These are phyloP conservation scores for Cutaneotrichosporon daszewskae DNA, from an alignment of 1,284 basidiomycete species.

Conservation along the genomic window DNA sequence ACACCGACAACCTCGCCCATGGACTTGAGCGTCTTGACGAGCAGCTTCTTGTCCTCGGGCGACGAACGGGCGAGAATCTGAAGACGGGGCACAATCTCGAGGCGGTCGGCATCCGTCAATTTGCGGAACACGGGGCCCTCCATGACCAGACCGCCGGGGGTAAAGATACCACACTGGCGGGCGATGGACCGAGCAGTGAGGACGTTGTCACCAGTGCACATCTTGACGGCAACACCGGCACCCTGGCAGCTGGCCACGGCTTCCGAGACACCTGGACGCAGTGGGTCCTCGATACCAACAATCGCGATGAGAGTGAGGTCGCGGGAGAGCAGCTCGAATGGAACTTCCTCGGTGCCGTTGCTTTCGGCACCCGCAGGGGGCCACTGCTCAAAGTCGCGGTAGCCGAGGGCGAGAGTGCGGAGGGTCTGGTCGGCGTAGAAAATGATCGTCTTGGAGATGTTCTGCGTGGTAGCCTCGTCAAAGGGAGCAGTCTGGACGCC, in stretches of 20 bases:
- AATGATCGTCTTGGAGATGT: conserved; percentile 64
- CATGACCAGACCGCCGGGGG: conserved; percentile 49
- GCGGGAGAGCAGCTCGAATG: conserved; percentile 63
- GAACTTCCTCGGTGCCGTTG: conserved; percentile 55
- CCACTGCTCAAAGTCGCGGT: conserved; percentile 81
- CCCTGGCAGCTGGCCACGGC: conserved; percentile 79
- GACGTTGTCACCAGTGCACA: conserved; percentile 98
- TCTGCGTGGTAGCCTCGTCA: conserved; percentile 28
- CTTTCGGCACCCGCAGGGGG: conserved; percentile 62
- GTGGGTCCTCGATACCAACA: conserved; percentile 91
- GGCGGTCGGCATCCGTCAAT: conserved; percentile 50
- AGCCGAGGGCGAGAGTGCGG: conserved; percentile 87
- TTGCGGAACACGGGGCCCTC: conserved; percentile 66
- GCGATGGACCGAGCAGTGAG: conserved; percentile 87
- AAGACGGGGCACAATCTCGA: conserved; percentile 53
- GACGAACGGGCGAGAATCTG: conserved; percentile 83
- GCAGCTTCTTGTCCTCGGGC: conserved; percentile 90
- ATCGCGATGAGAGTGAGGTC: conserved; percentile 82
- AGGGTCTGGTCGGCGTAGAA: conserved; percentile 95
- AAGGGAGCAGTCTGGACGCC: conserved; percentile 26
- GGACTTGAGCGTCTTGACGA: conserved; percentile 81
- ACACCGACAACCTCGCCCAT: conserved; percentile 93
- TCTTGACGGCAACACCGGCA: conserved; percentile 94
- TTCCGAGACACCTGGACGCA: conserved; percentile 80
- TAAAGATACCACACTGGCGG: conserved; percentile 74